These are phyloP conservation scores for Strobilomyces echinocephalus DNA, from an alignment of 768 basidiomycete species.

Conservation along the genomic window DNA sequence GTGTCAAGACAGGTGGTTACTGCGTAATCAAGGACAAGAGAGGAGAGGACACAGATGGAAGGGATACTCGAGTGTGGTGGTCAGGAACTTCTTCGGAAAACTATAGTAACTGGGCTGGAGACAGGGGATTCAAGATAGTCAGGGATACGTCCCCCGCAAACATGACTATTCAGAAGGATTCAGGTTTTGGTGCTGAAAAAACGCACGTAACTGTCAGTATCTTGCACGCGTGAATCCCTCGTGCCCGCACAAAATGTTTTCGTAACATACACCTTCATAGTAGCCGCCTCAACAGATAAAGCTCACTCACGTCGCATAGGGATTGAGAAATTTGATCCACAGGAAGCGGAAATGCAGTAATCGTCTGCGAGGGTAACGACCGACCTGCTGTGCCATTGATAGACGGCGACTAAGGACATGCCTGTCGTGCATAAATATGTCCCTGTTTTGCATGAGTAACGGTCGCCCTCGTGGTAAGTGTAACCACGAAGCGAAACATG, in stretches of 20 bases:
- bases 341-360: constrained; percentile 6
- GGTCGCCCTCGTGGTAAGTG: constrained; percentile 22
- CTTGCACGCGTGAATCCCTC: not conserved
- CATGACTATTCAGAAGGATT: constrained; percentile 3
- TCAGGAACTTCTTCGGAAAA: constrained; percentile 7
- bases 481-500: constrained; percentile 24
- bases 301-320: constrained; percentile 10
- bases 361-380: constrained; percentile 17
- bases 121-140: constrained; percentile 7
- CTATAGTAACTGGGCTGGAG: constrained; percentile 7
- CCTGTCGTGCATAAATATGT: constrained; percentile 23
- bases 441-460: constrained; percentile 12
- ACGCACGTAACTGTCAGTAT: constrained; percentile 3
- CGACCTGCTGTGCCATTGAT: constrained; percentile 20
- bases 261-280: not conserved
- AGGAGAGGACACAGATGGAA: not conserved
- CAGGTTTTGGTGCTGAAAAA: constrained; percentile 7
- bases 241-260: constrained; percentile 6
- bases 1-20: constrained; percentile 4
- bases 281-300: not conserved
- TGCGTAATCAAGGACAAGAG: constrained; percentile 9
- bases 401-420: constrained; percentile 1
- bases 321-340: constrained; percentile 17
- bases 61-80: constrained; percentile 4
- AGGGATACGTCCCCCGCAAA: constrained; percentile 1